Percentiles rank a stretch among this genome's conserved stretches.
These are phyloP conservation scores for Rickenella mellea DNA, from an alignment of 768 basidiomycete species.

Conservation along the genomic window DNA sequence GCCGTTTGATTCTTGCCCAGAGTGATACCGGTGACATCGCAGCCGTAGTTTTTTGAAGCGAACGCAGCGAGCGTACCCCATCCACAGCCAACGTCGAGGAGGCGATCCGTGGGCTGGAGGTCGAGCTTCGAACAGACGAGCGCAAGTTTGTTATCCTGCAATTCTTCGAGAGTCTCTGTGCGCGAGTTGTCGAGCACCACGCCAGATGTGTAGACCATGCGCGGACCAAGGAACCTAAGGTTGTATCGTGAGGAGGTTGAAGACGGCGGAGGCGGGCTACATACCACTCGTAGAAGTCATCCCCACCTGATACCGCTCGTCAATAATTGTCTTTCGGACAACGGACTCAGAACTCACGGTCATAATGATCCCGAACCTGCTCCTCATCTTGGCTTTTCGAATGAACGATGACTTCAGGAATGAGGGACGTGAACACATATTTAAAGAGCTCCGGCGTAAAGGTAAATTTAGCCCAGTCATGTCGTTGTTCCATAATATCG, in stretches of 20 bases:
- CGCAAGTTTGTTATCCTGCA: conserved; percentile 97
- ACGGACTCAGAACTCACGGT: conserved; percentile 44
- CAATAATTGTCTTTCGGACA: conserved; percentile 4
- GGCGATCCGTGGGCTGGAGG: conserved; percentile 75
- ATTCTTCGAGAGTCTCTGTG: conserved; percentile 79
- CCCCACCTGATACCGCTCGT: conserved; percentile 47
- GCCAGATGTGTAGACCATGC: conserved; percentile 98
- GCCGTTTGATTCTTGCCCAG: conserved; percentile 84
- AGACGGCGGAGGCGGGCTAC: conserved; percentile 4
- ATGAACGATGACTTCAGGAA: conserved; percentile 93
- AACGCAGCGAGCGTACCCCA: conserved; percentile 96
- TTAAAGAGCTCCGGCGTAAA: conserved; percentile 89
- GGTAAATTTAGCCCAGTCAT: conserved; percentile 90
- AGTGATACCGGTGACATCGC: conserved; percentile 93
- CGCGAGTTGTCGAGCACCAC: conserved; percentile 62
- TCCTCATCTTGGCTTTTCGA: conserved; percentile 88
- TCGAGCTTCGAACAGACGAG: conserved; percentile 92
- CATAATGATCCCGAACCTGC: conserved; percentile 93
- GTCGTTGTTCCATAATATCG: conserved; percentile 87
- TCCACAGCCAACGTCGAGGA: conserved; percentile 85
- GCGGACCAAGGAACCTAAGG: conserved; percentile 80
- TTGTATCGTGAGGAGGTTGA: background rate
- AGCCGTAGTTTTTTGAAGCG: conserved; percentile 95
- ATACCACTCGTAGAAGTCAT: conserved; percentile 92
- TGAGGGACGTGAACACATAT: conserved; percentile 79